Evolutionary conservation across 768 basidiomycete genomes (phyloP).

Genomic region (Termitomyces sp.): DNA sequence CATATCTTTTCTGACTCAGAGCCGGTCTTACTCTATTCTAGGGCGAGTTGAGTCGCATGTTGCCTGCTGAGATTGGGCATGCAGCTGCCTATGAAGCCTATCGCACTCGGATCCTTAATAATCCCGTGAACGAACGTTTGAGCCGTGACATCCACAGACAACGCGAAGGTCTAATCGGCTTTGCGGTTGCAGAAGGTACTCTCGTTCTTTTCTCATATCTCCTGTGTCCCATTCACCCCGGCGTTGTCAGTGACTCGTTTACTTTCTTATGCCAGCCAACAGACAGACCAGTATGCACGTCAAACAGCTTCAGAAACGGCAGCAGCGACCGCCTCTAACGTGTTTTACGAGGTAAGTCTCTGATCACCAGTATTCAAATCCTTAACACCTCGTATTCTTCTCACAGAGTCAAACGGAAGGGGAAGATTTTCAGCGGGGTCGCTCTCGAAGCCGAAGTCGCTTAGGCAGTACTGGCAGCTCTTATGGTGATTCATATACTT

Average conservation of each 20-base stretch:
- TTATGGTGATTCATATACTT: constrained; percentile 36
- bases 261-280: constrained; percentile 45
- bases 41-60: constrained; percentile 49
- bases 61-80: constrained; percentile 63
- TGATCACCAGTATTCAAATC: not conserved
- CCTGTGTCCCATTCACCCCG: not conserved
- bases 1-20: not conserved
- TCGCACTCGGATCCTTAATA: constrained; percentile 61
- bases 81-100: constrained; percentile 80
- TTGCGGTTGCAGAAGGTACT: constrained; percentile 70
- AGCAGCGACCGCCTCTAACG: constrained; percentile 59
- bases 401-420: constrained; percentile 28
- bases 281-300: constrained; percentile 41
- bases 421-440: constrained; percentile 24
- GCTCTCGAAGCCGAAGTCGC: constrained; percentile 30
- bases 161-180: constrained; percentile 60
- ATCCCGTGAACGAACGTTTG: constrained; percentile 49
- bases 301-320: constrained; percentile 59
- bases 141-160: constrained; percentile 57
- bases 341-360: constrained; percentile 48
- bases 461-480: constrained; percentile 12
- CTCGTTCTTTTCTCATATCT: constrained; percentile 2
- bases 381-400: not conserved
- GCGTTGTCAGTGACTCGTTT: constrained; percentile 48
- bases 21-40: constrained; percentile 18